Base-by-base conservation (phyloP, 306 rosid genomes). In the Sindora glabra region DNA sequence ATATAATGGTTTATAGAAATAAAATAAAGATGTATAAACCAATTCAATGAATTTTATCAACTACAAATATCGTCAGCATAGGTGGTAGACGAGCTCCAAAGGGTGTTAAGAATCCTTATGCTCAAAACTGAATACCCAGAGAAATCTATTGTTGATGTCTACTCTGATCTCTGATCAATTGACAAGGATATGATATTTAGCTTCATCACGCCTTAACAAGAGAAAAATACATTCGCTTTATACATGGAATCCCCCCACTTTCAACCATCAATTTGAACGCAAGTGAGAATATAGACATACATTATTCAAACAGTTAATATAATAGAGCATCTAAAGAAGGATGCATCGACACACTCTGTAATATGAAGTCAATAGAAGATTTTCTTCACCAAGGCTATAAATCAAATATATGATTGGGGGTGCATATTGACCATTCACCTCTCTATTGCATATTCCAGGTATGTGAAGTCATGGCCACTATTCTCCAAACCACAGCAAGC, bases 121-220 rank as follows among this genome's bases (percentile, higher is more conserved):
- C 59, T 29, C 27, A 37, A 58, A 48, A 34, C 48, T 47, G 10
- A 48, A 37, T 21, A 39, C 14, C 8, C 58, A 38, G 51, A 38
- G 62, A 38, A 47, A n/a, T 26, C 7, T 65, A n/a, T 8, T 2
- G 23, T 18, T 6, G 1, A 16, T 5, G 48, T 56, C n/a, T n/a
- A n/a, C n/a, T n/a, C n/a, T n/a, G 65, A 70, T 37, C 34, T 40
- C 38, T 36, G 42, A 38, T 64, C 17, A 36, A 51, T 36, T 14
- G 37, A 41, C 32, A 63, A 58, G 11, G 10, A 44, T 64, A 14
- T 16, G 17, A 41, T 15, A 36, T 39, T 29, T 68, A 46, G 50
- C 50, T 62, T 40, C 4, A 11, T 29, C 22, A 8, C 16, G 26
- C 29, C 25, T 44, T 23, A 60, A 22, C 37, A 24, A 18, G 30